These are phyloP conservation scores for Apiotrichum sp. DNA, from an alignment of 1,284 basidiomycete genomes.

Conservation along the genomic window DNA sequence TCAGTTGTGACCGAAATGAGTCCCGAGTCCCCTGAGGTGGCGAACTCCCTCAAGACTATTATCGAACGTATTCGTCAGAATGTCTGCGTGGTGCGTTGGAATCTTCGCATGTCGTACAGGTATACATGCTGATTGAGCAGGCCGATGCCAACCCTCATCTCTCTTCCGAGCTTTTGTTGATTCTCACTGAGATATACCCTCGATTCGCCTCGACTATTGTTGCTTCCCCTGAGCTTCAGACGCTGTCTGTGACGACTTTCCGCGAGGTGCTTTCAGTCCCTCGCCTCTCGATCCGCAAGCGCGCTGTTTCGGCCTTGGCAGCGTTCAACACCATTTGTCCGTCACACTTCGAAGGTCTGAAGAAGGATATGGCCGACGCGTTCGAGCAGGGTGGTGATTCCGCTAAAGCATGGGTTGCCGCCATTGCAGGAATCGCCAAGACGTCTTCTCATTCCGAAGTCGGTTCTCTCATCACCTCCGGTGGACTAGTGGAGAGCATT, in stretches of 20 bases:
- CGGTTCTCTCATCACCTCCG: conserved; percentile 28
- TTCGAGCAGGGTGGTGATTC: conserved; percentile 23
- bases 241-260: conserved; percentile 62
- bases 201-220: conserved; percentile 72
- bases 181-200: conserved; percentile 81
- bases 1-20: conserved; percentile 81
- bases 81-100: conserved; percentile 49
- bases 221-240: conserved; percentile 50
- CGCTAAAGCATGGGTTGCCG: conserved; percentile 31
- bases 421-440: conserved; percentile 33
- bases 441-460: conserved; percentile 26
- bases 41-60: conserved; percentile 1
- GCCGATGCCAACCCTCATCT: conserved; percentile 67
- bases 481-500: conserved; percentile 23
- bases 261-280: conserved; percentile 67
- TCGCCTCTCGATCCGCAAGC: conserved; percentile 80
- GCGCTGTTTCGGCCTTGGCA: conserved; percentile 70
- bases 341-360: conserved; percentile 26
- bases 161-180: conserved; percentile 81
- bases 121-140: conserved; percentile 12
- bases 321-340: conserved; percentile 32
- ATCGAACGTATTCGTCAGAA: conserved; percentile 52
- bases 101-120: conserved; percentile 7
- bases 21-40: conserved; percentile 2
- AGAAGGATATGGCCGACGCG: conserved; percentile 24